Conservation (phyloP, 352 stramenopile genomes). For the Phytophthora ramorum region DNA sequence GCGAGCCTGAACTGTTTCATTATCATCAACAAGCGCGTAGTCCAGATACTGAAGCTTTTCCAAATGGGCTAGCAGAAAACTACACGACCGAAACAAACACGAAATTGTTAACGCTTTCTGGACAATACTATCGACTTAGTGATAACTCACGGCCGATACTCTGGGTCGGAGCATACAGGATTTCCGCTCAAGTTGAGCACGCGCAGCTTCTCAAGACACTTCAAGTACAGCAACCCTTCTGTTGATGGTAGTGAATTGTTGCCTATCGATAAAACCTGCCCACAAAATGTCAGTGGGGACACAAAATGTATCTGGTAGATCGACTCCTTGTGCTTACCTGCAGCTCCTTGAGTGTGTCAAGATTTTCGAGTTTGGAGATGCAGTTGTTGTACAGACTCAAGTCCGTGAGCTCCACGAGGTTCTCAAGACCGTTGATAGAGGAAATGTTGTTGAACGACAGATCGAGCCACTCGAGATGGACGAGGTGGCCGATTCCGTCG, state of each 20-base stretch:
- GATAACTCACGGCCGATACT: conserved; percentile 86
- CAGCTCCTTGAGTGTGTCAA: conserved; percentile 89
- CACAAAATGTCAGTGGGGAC: background rate
- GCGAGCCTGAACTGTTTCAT: conserved; percentile 76
- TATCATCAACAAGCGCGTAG: conserved; percentile 89
- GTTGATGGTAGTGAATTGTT: conserved; percentile 91
- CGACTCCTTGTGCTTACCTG: conserved; percentile 50
- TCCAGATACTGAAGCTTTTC: conserved; percentile 94
- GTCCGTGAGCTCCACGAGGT: conserved; percentile 90
- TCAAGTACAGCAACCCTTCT: conserved; percentile 78
- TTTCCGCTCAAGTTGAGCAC: conserved; percentile 94
- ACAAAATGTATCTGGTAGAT: background rate
- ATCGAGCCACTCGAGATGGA: conserved; percentile 93
- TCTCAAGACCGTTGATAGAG: conserved; percentile 91
- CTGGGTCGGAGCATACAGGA: conserved; percentile 90
- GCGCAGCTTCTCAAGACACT: conserved; percentile 87
- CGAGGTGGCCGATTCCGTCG: conserved; percentile 83
- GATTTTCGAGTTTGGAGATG: conserved; percentile 92
- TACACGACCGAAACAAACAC: conserved; percentile 15
- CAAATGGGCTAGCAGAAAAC: conserved; percentile 92
- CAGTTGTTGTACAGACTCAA: conserved; percentile 95
- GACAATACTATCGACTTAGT: background rate
- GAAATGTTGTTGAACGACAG: conserved; percentile 96
- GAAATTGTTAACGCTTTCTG: background rate
- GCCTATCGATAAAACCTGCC: conserved; percentile 90